These are phyloP conservation scores for Hygrocybe coccinea DNA, from an alignment of 768 basidiomycete genomes.

Conservation along the genomic window DNA sequence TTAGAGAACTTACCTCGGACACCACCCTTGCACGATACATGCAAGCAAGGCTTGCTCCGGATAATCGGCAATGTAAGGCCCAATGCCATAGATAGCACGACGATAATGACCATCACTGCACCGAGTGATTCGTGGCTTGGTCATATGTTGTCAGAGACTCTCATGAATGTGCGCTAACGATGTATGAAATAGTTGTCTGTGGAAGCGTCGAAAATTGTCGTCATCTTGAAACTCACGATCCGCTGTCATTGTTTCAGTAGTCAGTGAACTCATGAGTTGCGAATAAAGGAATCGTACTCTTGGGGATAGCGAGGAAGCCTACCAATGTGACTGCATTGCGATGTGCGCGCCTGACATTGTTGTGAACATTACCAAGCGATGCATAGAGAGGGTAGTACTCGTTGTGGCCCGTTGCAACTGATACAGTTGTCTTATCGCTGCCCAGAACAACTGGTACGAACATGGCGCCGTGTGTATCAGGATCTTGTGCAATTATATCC, in stretches of 20 bases:
- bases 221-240: conserved; percentile 12
- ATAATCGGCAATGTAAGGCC: conserved; percentile 21
- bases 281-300: conserved; percentile 21
- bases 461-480: conserved; percentile 27
- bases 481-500: conserved; percentile 25
- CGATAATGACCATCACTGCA: conserved; percentile 27
- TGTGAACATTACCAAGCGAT: conserved; percentile 26
- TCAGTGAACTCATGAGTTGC: neutral
- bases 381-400: conserved; percentile 36
- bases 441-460: conserved; percentile 30
- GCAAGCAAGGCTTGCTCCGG: conserved; percentile 24
- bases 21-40: conserved; percentile 24
- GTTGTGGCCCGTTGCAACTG: conserved; percentile 36
- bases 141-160: conserved; percentile 22
- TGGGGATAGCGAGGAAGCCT: conserved; percentile 35
- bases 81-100: conserved; percentile 21
- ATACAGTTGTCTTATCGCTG: conserved; percentile 42
- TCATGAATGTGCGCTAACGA: conserved; percentile 15
- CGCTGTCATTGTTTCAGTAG: conserved; percentile 4
- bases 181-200: conserved; percentile 22
- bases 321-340: conserved; percentile 25
- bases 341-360: conserved; percentile 28
- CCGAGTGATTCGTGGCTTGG: conserved; percentile 17
- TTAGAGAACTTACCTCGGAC: conserved; percentile 20
- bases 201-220: conserved; percentile 17